Evolutionary conservation across 306 rosid genomes (phyloP).

Genomic region (Begonia masoniana): DNA sequence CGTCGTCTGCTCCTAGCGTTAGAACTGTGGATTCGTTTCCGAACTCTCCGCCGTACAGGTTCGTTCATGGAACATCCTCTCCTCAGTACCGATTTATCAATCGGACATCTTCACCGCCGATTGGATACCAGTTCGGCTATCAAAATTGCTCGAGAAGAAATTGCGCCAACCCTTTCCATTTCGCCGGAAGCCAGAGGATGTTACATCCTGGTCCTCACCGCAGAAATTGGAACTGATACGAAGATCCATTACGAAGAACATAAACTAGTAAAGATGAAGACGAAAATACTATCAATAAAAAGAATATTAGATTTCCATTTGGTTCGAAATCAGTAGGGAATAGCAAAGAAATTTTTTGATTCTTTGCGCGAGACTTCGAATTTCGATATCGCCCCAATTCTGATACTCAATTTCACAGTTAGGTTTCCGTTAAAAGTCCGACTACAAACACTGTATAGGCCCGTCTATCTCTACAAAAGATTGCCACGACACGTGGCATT

Average conservation of each 20-base stretch:
- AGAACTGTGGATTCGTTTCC: conserved; percentile 11
- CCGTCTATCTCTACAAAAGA: too few species aligned
- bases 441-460: too few species aligned
- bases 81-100: conserved; percentile 5
- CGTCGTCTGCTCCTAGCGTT: conserved; percentile 28
- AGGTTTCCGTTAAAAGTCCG: too few species aligned
- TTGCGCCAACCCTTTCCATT: conserved; percentile 9
- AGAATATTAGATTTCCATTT: not conserved
- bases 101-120: conserved; percentile 18
- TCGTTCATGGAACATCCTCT: conserved; percentile 17
- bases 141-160: conserved; percentile 22
- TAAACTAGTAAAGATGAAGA: conserved; percentile 5
- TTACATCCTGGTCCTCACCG: conserved; percentile 11
- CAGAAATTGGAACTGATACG: conserved; percentile 23
- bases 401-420: too few species aligned
- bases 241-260: not conserved
- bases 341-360: too few species aligned
- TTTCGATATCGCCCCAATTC: too few species aligned
- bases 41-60: conserved; percentile 20
- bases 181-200: conserved; percentile 21
- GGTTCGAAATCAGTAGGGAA: too few species aligned
- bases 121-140: conserved; percentile 7
- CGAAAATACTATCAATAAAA: not conserved
- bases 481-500: too few species aligned
- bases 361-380: too few species aligned